phyloP scores from a whole-genome alignment of 2,329 filamentous ascomycete species.

The Aspergillus luchuensis region DNA sequence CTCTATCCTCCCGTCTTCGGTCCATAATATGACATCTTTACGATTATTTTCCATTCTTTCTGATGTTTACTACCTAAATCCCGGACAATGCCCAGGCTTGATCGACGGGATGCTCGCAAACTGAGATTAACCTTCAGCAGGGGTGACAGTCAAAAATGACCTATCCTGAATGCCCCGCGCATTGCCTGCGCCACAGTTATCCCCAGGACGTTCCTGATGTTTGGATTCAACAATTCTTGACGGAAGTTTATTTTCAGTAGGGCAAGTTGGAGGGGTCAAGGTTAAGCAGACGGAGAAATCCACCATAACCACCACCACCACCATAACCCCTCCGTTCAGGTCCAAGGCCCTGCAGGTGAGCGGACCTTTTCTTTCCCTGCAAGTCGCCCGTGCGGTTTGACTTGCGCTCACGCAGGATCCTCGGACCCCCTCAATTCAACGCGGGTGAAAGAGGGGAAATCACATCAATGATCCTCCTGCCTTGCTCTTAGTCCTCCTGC shows the following conservation, averaged over 20 bases:
- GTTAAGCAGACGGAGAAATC: not conserved
- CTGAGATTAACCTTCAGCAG: not conserved
- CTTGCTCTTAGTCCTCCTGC: constrained; percentile 1
- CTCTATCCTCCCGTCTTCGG: not conserved
- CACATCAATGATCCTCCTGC: not conserved
- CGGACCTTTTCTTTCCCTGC: constrained; percentile 19
- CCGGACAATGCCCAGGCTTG: not conserved
- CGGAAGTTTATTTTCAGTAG: not conserved
- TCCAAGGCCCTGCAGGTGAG: constrained; percentile 18
- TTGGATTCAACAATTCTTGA: not conserved
- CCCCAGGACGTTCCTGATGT: constrained; percentile 7
- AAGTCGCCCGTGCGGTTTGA: constrained; percentile 11
- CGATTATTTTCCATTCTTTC: not conserved
- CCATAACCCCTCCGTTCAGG: constrained; percentile 3
- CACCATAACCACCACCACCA: not conserved
- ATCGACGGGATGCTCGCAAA: not conserved
- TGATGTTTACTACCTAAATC: not conserved
- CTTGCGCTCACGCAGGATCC: constrained; percentile 8
- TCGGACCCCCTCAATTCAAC: constrained; percentile 4
- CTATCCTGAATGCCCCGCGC: not conserved
- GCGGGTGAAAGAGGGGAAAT: constrained; percentile 8
- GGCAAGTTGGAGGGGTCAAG: not conserved
- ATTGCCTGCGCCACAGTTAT: constrained; percentile 2
- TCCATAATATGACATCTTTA: not conserved
- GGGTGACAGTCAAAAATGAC: not conserved